Evolutionary conservation across 805 yeast genomes (phyloP).

Genomic region (Tetrapisispora arboricola): DNA sequence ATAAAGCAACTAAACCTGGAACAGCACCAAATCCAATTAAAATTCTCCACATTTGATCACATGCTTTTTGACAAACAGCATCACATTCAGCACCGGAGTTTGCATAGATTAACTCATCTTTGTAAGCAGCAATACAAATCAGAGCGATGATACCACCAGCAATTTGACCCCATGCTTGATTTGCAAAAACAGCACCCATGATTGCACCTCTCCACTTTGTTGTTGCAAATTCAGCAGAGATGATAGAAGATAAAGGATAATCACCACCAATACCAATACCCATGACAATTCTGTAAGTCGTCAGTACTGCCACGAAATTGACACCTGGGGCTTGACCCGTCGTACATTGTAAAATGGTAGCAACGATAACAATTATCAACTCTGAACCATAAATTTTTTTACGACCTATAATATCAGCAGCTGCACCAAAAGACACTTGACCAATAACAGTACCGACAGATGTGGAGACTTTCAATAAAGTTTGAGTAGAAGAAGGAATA

Average conservation of each 20-base stretch:
- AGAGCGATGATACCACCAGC: conserved; percentile 78
- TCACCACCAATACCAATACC: conserved; percentile 98
- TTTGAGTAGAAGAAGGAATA: conserved; percentile 62
- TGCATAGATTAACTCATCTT: conserved; percentile 46
- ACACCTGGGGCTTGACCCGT: conserved; percentile 64
- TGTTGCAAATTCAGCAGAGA: conserved; percentile 84
- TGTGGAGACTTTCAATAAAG: conserved; percentile 77
- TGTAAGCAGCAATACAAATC: conserved; percentile 67
- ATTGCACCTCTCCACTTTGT: conserved; percentile 98
- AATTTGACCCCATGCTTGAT: conserved; percentile 95
- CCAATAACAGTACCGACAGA: conserved; percentile 93
- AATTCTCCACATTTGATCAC: conserved; percentile 93
- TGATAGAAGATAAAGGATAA: conserved; percentile 88
- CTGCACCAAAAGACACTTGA: conserved; percentile 72
- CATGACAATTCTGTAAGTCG: conserved; percentile 74
- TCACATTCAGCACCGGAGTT: conserved; percentile 51
- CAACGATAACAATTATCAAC: conserved; percentile 71
- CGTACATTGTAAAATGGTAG: conserved; percentile 69
- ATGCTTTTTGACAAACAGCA: conserved; percentile 57
- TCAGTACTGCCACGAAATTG: conserved; percentile 60
- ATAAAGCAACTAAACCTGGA: conserved; percentile 76
- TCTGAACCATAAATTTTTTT: conserved; percentile 82
- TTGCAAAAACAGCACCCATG: conserved; percentile 92
- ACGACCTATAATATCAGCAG: conserved; percentile 79
- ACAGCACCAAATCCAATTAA: conserved; percentile 82